Percentiles rank a stretch among this genome's conserved stretches.
phyloP scores from a whole-genome alignment of 371 early-diverging fungal genomes.

The Apophysomyces ossiformis region DNA sequence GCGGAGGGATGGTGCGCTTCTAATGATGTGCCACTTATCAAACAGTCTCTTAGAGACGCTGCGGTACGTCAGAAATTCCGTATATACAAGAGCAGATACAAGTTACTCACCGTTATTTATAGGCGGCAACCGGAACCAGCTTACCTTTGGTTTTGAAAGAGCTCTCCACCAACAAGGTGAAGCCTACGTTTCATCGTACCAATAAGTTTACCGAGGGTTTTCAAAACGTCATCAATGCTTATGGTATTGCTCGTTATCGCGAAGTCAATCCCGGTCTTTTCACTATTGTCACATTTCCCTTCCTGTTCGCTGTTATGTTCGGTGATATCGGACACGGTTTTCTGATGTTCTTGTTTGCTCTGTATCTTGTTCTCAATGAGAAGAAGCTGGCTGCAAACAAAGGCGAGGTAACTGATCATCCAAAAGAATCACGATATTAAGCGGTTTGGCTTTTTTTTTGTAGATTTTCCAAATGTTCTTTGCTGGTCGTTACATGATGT shows the following conservation, averaged over 20 bases:
- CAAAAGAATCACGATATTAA: slow-evolving; percentile 1
- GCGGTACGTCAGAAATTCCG: slow-evolving; percentile 54
- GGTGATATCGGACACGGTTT: slow-evolving; percentile 99
- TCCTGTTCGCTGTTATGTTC: slow-evolving; percentile 99
- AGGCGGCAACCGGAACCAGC: slow-evolving; percentile 86
- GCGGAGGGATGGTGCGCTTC: slow-evolving; percentile 98
- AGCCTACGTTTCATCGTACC: slow-evolving; percentile 96
- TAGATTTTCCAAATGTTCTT: slow-evolving; percentile 90
- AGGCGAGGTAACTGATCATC: slow-evolving; percentile 66
- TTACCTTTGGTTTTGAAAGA: slow-evolving; percentile 88
- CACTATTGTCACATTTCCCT: slow-evolving; percentile 98
- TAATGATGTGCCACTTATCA: slow-evolving; percentile 77
- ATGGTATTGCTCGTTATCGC: slow-evolving; percentile 98
- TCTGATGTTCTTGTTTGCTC: slow-evolving; percentile 78
- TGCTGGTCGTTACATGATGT: slow-evolving; percentile 96
- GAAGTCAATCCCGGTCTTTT: slow-evolving; percentile 99
- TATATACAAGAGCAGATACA: not conserved
- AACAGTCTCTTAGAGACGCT: slow-evolving; percentile 83
- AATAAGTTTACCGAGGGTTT: slow-evolving; percentile 97
- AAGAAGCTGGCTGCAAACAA: slow-evolving; percentile 71
- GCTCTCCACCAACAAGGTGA: slow-evolving; percentile 80
- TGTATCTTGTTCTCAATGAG: slow-evolving; percentile 86
- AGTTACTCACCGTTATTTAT: slow-evolving; percentile 2
- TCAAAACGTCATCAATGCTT: slow-evolving; percentile 98
- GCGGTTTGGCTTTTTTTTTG: not conserved